Evolutionary conservation across 2,329 filamentous ascomycete genomes (phyloP).

Genomic region (Ophiocordyceps polyrhachis-furcata): DNA sequence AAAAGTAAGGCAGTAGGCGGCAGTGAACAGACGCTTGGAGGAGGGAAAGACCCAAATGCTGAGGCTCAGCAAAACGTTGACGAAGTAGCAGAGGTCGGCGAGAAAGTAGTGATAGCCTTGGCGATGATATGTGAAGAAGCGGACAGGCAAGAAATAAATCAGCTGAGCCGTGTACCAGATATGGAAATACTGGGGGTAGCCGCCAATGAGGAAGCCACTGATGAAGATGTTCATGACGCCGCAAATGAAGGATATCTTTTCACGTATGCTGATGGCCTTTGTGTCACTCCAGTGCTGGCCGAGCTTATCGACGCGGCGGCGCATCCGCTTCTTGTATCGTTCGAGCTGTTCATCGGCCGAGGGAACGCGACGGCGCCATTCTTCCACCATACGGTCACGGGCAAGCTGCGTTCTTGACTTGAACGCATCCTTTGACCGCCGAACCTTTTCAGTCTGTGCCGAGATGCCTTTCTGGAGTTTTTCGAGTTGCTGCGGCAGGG

Average conservation of each 20-base stretch:
- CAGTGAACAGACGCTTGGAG: slow-evolving; percentile 82
- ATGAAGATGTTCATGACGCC: slow-evolving; percentile 96
- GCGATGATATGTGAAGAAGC: slow-evolving; percentile 76
- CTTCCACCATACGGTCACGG: slow-evolving; percentile 77
- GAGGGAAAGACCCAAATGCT: slow-evolving; percentile 80
- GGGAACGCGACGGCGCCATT: slow-evolving; percentile 75
- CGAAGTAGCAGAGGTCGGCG: slow-evolving; percentile 94
- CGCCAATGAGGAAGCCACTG: slow-evolving; percentile 84
- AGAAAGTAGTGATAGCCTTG: slow-evolving; percentile 95
- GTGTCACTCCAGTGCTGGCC: slow-evolving; percentile 76
- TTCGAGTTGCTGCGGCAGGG: slow-evolving; percentile 76
- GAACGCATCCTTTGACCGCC: slow-evolving; percentile 62
- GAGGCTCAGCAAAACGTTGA: slow-evolving; percentile 69
- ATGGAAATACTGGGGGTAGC: slow-evolving; percentile 69
- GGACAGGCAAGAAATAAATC: slow-evolving; percentile 91
- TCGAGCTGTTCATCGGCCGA: slow-evolving; percentile 84
- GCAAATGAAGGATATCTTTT: slow-evolving; percentile 92
- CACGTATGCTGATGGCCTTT: slow-evolving; percentile 68
- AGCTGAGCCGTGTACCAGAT: slow-evolving; percentile 82
- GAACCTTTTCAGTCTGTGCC: slow-evolving; percentile 69
- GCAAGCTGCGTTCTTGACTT: slow-evolving; percentile 59
- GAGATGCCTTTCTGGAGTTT: slow-evolving; percentile 71
- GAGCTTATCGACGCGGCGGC: slow-evolving; percentile 70
- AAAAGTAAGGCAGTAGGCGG: slow-evolving; percentile 79
- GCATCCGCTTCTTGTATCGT: slow-evolving; percentile 77